phyloP scores from a whole-genome alignment of 208 protist species.

The Wallacemonas sp. region DNA sequence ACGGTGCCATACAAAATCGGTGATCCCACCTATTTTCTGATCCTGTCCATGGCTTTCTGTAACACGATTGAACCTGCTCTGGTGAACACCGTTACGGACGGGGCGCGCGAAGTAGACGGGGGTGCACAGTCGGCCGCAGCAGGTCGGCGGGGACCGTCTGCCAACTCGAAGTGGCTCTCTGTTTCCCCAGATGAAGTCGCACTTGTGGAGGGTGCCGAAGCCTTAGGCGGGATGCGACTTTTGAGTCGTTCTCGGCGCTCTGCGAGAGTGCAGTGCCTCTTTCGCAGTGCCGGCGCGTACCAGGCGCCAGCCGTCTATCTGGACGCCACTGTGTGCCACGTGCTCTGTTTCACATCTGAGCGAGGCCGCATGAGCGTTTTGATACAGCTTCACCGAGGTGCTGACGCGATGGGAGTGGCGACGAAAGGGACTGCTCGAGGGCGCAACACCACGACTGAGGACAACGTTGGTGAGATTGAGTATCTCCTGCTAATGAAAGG shows the following conservation, averaged over 20 bases:
- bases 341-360: constrained; percentile 78
- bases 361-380: constrained; percentile 83
- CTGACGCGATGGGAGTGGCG: neutral
- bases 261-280: neutral
- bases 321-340: constrained; percentile 36
- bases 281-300: constrained; percentile 32
- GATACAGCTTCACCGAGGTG: constrained; percentile 22
- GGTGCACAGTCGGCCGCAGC: neutral
- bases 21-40: constrained; percentile 25
- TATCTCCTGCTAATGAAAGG: constrained; percentile 77
- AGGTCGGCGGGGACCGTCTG: neutral
- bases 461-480: neutral
- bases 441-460: neutral
- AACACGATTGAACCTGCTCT: constrained; percentile 53
- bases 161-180: constrained; percentile 56
- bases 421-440: neutral
- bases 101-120: no score
- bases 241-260: neutral
- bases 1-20: neutral
- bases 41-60: constrained; percentile 62
- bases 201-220: constrained; percentile 76
- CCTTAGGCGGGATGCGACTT: constrained; percentile 56
- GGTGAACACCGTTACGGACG: constrained; percentile 5
- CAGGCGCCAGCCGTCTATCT: constrained; percentile 12
- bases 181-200: constrained; percentile 93